These are phyloP conservation scores for Ceriops tagal DNA, from an alignment of 345 rosid genomes.

Conservation along the genomic window DNA sequence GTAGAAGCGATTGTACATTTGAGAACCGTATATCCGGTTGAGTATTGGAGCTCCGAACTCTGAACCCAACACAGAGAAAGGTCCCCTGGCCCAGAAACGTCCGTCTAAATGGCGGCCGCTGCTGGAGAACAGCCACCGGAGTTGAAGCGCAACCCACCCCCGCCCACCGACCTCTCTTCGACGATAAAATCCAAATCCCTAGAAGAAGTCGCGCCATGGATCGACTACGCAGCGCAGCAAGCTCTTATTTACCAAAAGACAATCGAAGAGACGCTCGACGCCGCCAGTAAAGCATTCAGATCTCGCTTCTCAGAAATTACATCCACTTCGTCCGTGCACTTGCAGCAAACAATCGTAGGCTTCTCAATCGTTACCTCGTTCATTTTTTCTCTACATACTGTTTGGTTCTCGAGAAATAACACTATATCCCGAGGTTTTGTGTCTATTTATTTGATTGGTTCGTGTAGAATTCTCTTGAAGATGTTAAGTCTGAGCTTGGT, in stretches of 20 bases:
- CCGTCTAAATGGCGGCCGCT: conserved; percentile 37
- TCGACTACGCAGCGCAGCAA: conserved; percentile 61
- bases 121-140: conserved; percentile 43
- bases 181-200: conserved; percentile 38
- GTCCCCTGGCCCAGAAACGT: background rate
- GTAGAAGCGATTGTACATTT: too few species aligned
- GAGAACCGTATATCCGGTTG: too few species aligned
- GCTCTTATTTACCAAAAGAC: conserved; percentile 54
- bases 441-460: background rate
- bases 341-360: conserved; percentile 53
- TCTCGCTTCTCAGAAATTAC: conserved; percentile 59
- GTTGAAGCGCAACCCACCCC: conserved; percentile 21
- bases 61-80: background rate
- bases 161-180: conserved; percentile 17
- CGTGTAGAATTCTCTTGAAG: conserved; percentile 52
- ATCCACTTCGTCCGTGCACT: conserved; percentile 60
- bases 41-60: too few species aligned
- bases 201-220: conserved; percentile 60
- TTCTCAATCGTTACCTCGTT: background rate
- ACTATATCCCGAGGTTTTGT: too few species aligned
- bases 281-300: conserved; percentile 40
- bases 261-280: conserved; percentile 42
- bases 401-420: too few species aligned
- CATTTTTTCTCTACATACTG: too few species aligned
- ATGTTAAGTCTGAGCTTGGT: conserved; percentile 48